Percentiles rank a stretch among this genome's conserved stretches.
These are phyloP conservation scores for Albugo candida DNA, from an alignment of 352 stramenopile species.

Conservation along the genomic window DNA sequence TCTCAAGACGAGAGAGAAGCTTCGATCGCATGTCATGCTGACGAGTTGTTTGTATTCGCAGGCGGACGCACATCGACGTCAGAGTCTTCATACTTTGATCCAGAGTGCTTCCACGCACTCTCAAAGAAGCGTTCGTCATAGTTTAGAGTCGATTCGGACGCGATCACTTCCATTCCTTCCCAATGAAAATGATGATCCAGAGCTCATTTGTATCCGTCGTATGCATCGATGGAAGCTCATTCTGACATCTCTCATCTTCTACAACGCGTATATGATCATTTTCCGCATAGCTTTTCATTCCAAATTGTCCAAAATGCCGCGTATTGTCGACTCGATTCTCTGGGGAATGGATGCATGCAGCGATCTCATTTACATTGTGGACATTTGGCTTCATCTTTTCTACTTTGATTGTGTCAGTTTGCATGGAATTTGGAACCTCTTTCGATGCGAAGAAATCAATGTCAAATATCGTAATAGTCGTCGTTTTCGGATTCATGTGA, in stretches of 20 bases:
- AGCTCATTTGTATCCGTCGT: background rate
- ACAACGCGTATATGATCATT: slow-evolving; percentile 41
- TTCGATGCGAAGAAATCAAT: background rate
- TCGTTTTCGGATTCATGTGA: slow-evolving; percentile 22
- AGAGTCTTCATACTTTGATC: background rate
- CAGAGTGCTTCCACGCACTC: no score
- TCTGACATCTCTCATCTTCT: slow-evolving; percentile 38
- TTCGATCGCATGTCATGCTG: slow-evolving; percentile 26
- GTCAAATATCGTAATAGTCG: slow-evolving; percentile 17
- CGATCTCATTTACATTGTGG: slow-evolving; percentile 24
- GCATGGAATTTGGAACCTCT: slow-evolving; percentile 21
- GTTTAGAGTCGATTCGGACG: slow-evolving; percentile 2
- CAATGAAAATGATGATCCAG: slow-evolving; percentile 8
- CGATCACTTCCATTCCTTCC: background rate
- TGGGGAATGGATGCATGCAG: slow-evolving; percentile 25
- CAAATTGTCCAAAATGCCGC: slow-evolving; percentile 10
- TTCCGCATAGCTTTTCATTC: slow-evolving; percentile 50
- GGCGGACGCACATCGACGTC: slow-evolving; percentile 11
- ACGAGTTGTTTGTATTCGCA: slow-evolving; percentile 36
- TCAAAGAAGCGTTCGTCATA: background rate
- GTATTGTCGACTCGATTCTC: slow-evolving; percentile 1
- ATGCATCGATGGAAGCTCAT: slow-evolving; percentile 19
- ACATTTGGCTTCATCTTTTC: slow-evolving; percentile 52
- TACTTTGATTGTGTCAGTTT: slow-evolving; percentile 30
- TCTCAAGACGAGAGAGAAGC: background rate